Evolutionary conservation across 345 rosid genomes (phyloP).

Genomic region (Populus deltoides): DNA sequence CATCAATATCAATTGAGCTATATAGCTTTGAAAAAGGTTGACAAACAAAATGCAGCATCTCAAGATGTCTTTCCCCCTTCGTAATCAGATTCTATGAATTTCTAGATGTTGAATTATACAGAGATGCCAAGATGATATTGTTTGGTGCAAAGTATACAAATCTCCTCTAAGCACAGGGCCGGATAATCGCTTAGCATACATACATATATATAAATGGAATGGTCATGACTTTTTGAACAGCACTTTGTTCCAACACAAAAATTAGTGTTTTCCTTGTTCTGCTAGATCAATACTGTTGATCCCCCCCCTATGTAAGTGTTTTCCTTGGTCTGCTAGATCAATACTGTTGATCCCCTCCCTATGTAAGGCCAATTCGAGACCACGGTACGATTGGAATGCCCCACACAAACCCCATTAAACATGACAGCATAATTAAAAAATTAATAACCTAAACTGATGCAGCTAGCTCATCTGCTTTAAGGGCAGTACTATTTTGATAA

Average conservation of each 20-base stretch:
- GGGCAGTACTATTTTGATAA: too few relatives aligned
- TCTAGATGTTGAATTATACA: neutral
- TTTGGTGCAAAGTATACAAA: neutral
- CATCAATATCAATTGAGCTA: too few relatives aligned
- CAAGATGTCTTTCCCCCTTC: too few relatives aligned
- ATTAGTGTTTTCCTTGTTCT: neutral
- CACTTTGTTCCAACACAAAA: neutral
- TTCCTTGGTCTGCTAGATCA: neutral
- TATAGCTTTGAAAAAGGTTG: too few relatives aligned
- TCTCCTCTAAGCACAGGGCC: neutral
- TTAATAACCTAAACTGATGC: neutral
- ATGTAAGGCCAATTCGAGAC: constrained; percentile 1
- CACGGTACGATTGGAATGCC: neutral
- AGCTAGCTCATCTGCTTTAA: neutral
- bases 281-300: too few relatives aligned
- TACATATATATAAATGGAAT: neutral
- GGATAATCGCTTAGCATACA: neutral
- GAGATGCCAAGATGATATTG: neutral
- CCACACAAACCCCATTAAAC: constrained; percentile 13
- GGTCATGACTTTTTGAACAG: neutral
- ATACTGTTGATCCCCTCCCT: too few relatives aligned
- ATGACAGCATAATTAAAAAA: neutral
- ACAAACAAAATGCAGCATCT: too few relatives aligned
- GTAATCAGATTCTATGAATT: neutral
- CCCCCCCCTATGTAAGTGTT: neutral